Evolutionary conservation across 768 basidiomycete genomes (phyloP).

Genomic region (Auricularia sp.): DNA sequence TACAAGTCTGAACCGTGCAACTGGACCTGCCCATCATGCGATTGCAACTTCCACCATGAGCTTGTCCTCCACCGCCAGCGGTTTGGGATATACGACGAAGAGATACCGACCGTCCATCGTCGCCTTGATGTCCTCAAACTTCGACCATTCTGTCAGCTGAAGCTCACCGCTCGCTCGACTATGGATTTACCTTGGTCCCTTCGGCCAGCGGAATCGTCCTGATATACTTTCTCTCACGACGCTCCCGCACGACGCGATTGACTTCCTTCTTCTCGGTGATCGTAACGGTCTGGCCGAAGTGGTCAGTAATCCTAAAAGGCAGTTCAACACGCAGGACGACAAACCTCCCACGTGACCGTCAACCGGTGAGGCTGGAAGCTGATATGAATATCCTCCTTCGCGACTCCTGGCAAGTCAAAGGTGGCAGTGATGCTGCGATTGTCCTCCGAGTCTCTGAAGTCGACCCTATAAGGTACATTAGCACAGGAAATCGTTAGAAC

Average conservation of each 20-base stretch:
- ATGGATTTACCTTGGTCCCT: constrained; percentile 48
- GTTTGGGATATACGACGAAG: constrained; percentile 48
- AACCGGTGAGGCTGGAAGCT: constrained; percentile 55
- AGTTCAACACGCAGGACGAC: too few species aligned
- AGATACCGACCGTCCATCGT: constrained; percentile 53
- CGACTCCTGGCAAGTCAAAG: constrained; percentile 59
- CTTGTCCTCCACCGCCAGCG: neutral
- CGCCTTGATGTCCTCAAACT: constrained; percentile 70
- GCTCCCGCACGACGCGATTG: constrained; percentile 50
- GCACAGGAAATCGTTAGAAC: too few species aligned
- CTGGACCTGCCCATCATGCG: too few species aligned
- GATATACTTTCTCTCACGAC: constrained; percentile 51
- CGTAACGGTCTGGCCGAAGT: constrained; percentile 27
- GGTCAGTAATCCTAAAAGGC: too few species aligned
- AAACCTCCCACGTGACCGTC: constrained; percentile 50
- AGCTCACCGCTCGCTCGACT: too few species aligned
- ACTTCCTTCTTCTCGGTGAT: constrained; percentile 53
- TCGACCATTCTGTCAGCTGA: neutral
- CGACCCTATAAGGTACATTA: too few species aligned
- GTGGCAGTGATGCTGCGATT: constrained; percentile 40
- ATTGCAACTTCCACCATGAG: too few species aligned
- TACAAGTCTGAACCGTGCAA: too few species aligned
- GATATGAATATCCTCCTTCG: constrained; percentile 66
- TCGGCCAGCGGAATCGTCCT: constrained; percentile 64
- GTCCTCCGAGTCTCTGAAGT: too few species aligned